Percentiles rank a stretch among this genome's conserved stretches.
These are phyloP conservation scores for Leccinum angustisporum DNA, from an alignment of 1,284 basidiomycete genomes.

Conservation along the genomic window DNA sequence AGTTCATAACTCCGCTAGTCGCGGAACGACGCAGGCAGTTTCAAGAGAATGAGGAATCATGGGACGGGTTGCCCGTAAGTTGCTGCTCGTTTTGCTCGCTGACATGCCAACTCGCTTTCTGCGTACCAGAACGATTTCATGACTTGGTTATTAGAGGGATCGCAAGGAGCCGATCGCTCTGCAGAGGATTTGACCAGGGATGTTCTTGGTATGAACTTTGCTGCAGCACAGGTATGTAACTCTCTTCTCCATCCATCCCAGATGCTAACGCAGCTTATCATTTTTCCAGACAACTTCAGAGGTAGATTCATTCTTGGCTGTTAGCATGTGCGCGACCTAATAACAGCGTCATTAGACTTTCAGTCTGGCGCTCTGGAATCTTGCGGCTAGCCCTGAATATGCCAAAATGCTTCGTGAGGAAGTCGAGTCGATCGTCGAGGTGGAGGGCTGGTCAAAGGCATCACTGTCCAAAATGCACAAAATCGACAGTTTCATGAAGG, in stretches of 20 bases:
- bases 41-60: conserved; percentile 35
- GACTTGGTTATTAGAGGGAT: conserved; percentile 45
- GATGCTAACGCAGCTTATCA: neutral
- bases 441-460: conserved; percentile 46
- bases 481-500: conserved; percentile 49
- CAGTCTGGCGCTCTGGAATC: conserved; percentile 37
- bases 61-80: conserved; percentile 39
- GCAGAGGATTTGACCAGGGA: conserved; percentile 33
- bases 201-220: conserved; percentile 41
- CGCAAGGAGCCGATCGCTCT: conserved; percentile 30
- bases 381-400: conserved; percentile 41
- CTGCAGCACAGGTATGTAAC: conserved; percentile 35
- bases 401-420: conserved; percentile 43
- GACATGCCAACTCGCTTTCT: neutral
- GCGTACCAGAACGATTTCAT: conserved; percentile 40
- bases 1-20: conserved; percentile 36
- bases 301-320: neutral
- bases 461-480: conserved; percentile 42
- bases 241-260: neutral
- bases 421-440: conserved; percentile 36
- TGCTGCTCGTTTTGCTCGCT: neutral
- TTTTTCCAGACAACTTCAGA: conserved; percentile 13
- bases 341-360: conserved; percentile 24
- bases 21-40: conserved; percentile 35
- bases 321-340: neutral